Percentiles rank a stretch among this genome's conserved stretches.
Evolutionary conservation across 352 stramenopile genomes (phyloP).

Genomic region (Globisporangium sylvaticum): DNA sequence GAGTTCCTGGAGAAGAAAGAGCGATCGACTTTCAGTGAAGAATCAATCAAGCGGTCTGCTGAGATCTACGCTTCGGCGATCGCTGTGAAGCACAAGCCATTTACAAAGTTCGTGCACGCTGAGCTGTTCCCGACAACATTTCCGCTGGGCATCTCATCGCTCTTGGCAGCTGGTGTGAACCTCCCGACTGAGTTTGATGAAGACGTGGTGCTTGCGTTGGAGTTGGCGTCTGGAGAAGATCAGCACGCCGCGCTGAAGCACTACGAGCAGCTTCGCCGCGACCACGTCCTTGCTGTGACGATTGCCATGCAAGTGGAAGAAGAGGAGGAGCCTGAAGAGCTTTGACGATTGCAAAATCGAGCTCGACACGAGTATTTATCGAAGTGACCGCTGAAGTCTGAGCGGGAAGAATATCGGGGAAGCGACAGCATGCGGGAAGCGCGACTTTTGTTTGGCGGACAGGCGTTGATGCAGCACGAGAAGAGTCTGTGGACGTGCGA

Average conservation of each 20-base stretch:
- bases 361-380: conserved; percentile 36
- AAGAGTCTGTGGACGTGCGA: background rate
- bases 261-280: conserved; percentile 51
- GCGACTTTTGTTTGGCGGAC: background rate
- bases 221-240: conserved; percentile 57
- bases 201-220: conserved; percentile 59
- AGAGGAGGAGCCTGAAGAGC: conserved; percentile 38
- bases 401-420: background rate
- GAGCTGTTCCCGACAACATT: conserved; percentile 51
- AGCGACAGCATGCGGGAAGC: background rate
- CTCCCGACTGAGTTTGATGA: conserved; percentile 48
- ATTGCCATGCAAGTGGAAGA: conserved; percentile 53
- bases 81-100: conserved; percentile 39
- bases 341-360: conserved; percentile 21
- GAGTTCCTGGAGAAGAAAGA: conserved; percentile 74
- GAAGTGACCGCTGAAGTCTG: background rate
- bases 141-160: conserved; percentile 43
- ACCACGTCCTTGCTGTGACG: conserved; percentile 47
- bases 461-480: background rate
- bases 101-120: conserved; percentile 50
- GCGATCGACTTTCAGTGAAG: conserved; percentile 33
- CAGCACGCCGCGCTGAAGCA: conserved; percentile 63
- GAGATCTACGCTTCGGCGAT: conserved; percentile 43
- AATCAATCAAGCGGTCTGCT: conserved; percentile 42
- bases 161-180: conserved; percentile 31